Percentiles rank a stretch among this genome's conserved stretches.
phyloP scores from a whole-genome alignment of 768 basidiomycete genomes.

The Leccinellum luteum region DNA sequence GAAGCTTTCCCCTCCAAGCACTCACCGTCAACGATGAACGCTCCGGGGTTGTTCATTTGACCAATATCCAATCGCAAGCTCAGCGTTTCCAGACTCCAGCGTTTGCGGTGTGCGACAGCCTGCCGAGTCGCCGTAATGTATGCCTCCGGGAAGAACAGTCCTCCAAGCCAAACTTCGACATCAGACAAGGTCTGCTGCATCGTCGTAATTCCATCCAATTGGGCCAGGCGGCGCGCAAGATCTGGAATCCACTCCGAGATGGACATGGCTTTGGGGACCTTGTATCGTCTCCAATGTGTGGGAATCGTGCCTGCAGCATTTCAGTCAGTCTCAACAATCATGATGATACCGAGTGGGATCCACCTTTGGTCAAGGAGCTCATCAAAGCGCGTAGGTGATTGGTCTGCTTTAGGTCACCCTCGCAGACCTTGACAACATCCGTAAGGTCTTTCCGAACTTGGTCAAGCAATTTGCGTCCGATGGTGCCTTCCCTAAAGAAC shows the following conservation, averaged over 20 bases:
- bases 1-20: slow-evolving; percentile 2
- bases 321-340: slow-evolving; percentile 6
- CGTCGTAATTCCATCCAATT: slow-evolving; percentile 67
- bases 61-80: slow-evolving; percentile 79
- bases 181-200: slow-evolving; percentile 57
- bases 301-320: slow-evolving; percentile 74
- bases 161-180: slow-evolving; percentile 88
- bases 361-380: slow-evolving; percentile 88
- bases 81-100: slow-evolving; percentile 91
- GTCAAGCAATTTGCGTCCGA: slow-evolving; percentile 75
- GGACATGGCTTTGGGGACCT: slow-evolving; percentile 77
- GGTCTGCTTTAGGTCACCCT: slow-evolving; percentile 89
- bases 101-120: slow-evolving; percentile 89
- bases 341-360: slow-evolving; percentile 4
- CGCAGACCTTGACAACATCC: slow-evolving; percentile 81
- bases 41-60: slow-evolving; percentile 68
- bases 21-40: slow-evolving; percentile 88
- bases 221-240: slow-evolving; percentile 74
- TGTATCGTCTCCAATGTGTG: slow-evolving; percentile 84
- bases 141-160: slow-evolving; percentile 94
- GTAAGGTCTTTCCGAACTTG: slow-evolving; percentile 79
- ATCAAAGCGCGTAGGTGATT: slow-evolving; percentile 93
- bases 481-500: slow-evolving; percentile 83
- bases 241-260: slow-evolving; percentile 86
- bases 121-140: slow-evolving; percentile 96